Evolutionary conservation across 805 yeast species (phyloP), one percentile per base, ranked within the genome.

Genomic region (Diddensiella transvaalensis): DNA sequence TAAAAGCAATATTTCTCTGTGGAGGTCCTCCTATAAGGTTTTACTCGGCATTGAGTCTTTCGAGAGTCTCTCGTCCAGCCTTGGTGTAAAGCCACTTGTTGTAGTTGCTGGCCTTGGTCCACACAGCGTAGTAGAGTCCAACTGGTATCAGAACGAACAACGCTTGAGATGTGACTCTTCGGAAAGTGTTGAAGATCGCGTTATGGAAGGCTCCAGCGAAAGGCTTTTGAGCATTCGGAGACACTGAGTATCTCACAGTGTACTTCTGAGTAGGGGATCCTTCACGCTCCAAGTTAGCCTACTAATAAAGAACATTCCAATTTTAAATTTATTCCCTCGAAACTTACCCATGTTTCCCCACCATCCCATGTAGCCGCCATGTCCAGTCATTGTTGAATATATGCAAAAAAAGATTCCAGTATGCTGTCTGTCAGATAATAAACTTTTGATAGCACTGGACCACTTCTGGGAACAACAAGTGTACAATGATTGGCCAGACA

Each of bases 1-100:
- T n/a, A n/a, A n/a, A n/a, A n/a, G n/a, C n/a, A n/a, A n/a, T n/a
- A n/a, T n/a, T n/a, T n/a, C n/a, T n/a, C n/a, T n/a, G n/a, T n/a
- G n/a, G n/a, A n/a, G n/a, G n/a, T n/a, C n/a, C n/a, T n/a, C n/a
- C n/a, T n/a, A n/a, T n/a, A n/a, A 5, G 13, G 8, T 11, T 40
- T 46, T 54, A 48, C 45, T 55, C 57, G 29, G 53, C 58, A 39
- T 56, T 56, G 48, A 56, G n/a, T 70, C 80, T 82, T 70, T 79
- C 91, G 66, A 91, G 80, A 68, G 91, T 96, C 77, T 85, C 91
- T 76, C 90, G 87, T 70, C 99, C 99, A 57, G 87, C 98, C 79
- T 91, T 91, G 72, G 97, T 89, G 80, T 91, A 91, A 69, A 91
- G 79, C 81, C 75, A 90, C 68, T 82, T 91, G 73, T 91, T 71